These are phyloP conservation scores for Flaveria brownii DNA, from an alignment of 129 eudicot species.

Conservation along the genomic window DNA sequence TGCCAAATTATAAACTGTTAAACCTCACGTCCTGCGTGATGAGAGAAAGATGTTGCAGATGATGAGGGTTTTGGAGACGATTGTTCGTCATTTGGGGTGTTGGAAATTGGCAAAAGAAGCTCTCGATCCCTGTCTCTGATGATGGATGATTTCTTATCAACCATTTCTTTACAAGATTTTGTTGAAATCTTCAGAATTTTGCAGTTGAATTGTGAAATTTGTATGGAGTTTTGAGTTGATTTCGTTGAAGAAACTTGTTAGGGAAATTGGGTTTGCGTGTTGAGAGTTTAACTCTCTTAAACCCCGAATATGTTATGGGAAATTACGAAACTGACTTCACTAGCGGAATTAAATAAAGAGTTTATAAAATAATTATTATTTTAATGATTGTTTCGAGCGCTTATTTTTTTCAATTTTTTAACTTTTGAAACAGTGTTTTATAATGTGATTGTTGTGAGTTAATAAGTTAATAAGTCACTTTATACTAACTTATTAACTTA, in stretches of 20 bases:
- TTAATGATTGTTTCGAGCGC: no score
- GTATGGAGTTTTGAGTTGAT: neutral
- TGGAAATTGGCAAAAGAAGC: constrained; percentile 74
- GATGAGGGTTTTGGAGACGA: constrained; percentile 56
- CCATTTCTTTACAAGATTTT: constrained; percentile 42
- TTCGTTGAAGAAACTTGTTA: constrained; percentile 16
- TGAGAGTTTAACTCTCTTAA: constrained; percentile 19
- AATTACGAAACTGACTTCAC: neutral
- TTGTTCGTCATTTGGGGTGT: constrained; percentile 42
- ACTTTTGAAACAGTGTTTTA: no score
- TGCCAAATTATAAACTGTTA: neutral
- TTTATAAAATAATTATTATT: no score
- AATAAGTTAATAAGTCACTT: no score
- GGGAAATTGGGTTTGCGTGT: constrained; percentile 31
- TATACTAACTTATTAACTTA: no score
- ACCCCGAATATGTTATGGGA: neutral
- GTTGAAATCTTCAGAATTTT: constrained; percentile 7
- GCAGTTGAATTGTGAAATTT: constrained; percentile 1
- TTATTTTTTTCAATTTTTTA: no score
- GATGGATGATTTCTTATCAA: constrained; percentile 56
- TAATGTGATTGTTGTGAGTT: no score
- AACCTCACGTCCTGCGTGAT: constrained; percentile 79
- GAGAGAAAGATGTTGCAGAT: constrained; percentile 55
- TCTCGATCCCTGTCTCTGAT: constrained; percentile 82
- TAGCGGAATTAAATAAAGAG: no score